These are phyloP conservation scores for Lolium rigidum DNA, from an alignment of 176 grass and related monocot species.

Conservation along the genomic window DNA sequence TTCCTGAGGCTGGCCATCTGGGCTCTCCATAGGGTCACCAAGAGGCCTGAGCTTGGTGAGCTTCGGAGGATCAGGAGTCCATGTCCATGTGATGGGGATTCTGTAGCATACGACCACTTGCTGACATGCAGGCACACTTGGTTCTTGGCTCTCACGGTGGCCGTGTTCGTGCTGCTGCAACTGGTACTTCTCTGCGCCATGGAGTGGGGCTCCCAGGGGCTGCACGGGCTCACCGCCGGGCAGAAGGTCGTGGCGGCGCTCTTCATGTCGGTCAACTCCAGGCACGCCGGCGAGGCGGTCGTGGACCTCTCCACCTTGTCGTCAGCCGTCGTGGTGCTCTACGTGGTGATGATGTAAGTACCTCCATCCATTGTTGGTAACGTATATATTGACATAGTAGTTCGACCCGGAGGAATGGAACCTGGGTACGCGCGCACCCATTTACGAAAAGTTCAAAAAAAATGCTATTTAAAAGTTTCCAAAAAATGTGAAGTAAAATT, in stretches of 20 bases:
- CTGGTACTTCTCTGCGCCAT: constrained; percentile 57
- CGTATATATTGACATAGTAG: neutral
- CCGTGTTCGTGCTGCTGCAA: constrained; percentile 46
- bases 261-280: constrained; percentile 77
- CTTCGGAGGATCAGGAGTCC: neutral
- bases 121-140: constrained; percentile 36
- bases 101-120: constrained; percentile 56
- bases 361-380: neutral
- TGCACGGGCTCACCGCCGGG: constrained; percentile 46
- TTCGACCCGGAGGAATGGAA: fast-evolving
- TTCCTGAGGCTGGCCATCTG: constrained; percentile 51
- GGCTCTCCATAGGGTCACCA: constrained; percentile 43
- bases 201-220: constrained; percentile 73
- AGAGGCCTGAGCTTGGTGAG: constrained; percentile 41
- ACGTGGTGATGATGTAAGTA: constrained; percentile 78
- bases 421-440: fast-evolving
- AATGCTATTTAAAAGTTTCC: too few species aligned
- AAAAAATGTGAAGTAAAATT: too few species aligned
- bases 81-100: neutral
- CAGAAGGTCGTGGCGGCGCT: constrained; percentile 67
- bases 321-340: constrained; percentile 64
- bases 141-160: constrained; percentile 55
- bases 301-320: constrained; percentile 64
- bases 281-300: constrained; percentile 69
- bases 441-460: too few species aligned